Percentiles rank a stretch among this genome's conserved stretches.
These are phyloP conservation scores for Tolypocladium pustulatum DNA, from an alignment of 2,329 filamentous ascomycete species.

Conservation along the genomic window DNA sequence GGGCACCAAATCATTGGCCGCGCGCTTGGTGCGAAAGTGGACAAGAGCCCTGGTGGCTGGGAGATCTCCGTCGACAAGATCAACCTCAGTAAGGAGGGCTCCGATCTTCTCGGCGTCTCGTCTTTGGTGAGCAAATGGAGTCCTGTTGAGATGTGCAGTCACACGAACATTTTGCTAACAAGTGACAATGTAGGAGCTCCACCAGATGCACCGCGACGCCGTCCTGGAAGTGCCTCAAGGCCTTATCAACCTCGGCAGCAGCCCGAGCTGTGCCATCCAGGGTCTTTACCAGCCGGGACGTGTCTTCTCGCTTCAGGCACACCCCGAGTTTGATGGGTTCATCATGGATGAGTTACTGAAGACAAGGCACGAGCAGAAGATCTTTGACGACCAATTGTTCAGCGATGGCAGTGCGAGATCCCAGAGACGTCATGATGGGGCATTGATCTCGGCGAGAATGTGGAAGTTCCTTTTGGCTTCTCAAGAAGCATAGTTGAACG, in stretches of 20 bases:
- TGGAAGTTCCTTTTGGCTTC: slow-evolving; percentile 12
- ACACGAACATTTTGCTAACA: neutral
- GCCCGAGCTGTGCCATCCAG: slow-evolving; percentile 25
- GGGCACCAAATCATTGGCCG: slow-evolving; percentile 34
- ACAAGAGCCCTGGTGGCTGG: slow-evolving; percentile 26
- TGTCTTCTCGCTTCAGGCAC: slow-evolving; percentile 29
- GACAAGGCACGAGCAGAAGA: slow-evolving; percentile 12
- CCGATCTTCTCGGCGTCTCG: slow-evolving; percentile 20
- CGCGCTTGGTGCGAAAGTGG: slow-evolving; percentile 26
- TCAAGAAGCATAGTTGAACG: neutral
- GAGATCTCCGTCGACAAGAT: slow-evolving; percentile 29
- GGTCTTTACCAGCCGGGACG: slow-evolving; percentile 25
- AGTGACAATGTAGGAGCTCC: slow-evolving; percentile 14
- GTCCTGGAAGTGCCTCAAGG: slow-evolving; percentile 25
- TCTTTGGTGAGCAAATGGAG: slow-evolving; percentile 11
- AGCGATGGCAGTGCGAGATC: slow-evolving; percentile 16
- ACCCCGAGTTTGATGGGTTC: slow-evolving; percentile 29
- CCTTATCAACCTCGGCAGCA: slow-evolving; percentile 26
- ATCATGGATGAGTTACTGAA: slow-evolving; percentile 23
- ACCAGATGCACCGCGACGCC: slow-evolving; percentile 35
- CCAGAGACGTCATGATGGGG: slow-evolving; percentile 15
- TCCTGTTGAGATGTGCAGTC: neutral
- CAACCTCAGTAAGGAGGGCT: slow-evolving; percentile 23
- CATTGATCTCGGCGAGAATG: slow-evolving; percentile 14
- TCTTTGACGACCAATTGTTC: slow-evolving; percentile 16